phyloP scores from a whole-genome alignment of 2,329 filamentous ascomycete genomes.

The Aaosphaeria arxii region DNA sequence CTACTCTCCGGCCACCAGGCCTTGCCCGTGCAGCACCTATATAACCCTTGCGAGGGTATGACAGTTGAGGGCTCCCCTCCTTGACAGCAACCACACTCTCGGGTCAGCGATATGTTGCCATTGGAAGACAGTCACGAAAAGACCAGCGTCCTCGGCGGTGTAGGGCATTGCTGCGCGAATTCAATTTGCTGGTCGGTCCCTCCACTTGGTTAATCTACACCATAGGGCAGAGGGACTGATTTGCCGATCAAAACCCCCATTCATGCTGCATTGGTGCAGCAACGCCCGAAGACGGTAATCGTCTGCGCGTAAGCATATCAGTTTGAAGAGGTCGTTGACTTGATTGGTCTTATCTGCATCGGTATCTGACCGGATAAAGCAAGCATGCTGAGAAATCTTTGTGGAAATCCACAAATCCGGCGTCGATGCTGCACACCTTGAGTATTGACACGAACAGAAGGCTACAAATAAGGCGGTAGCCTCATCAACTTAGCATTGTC shows the following conservation, averaged over 20 bases:
- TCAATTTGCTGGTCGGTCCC: background rate
- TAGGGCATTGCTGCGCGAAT: background rate
- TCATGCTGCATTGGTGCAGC: background rate
- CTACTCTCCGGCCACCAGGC: background rate
- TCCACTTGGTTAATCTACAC: background rate
- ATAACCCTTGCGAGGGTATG: background rate
- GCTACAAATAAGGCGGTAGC: too few relatives aligned
- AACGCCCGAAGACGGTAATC: background rate
- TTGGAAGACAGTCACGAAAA: too few relatives aligned
- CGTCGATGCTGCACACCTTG: too few relatives aligned
- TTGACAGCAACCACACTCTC: background rate
- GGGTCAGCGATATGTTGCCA: background rate
- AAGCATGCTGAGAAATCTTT: background rate
- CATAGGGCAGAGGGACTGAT: background rate
- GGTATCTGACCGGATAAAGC: background rate
- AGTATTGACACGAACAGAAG: too few relatives aligned
- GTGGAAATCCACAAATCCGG: too few relatives aligned
- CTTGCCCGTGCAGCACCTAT: background rate
- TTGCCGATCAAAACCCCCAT: background rate
- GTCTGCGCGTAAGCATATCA: conserved; percentile 1
- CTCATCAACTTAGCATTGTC: too few relatives aligned
- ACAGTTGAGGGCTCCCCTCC: background rate
- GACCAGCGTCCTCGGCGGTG: background rate
- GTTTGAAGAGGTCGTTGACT: background rate
- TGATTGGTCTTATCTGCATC: background rate